A percentile compares a stretch with the other conserved stretches of the same genome.
Evolutionary conservation across 352 stramenopile genomes (phyloP).

Genomic region (Peronospora farinosa): DNA sequence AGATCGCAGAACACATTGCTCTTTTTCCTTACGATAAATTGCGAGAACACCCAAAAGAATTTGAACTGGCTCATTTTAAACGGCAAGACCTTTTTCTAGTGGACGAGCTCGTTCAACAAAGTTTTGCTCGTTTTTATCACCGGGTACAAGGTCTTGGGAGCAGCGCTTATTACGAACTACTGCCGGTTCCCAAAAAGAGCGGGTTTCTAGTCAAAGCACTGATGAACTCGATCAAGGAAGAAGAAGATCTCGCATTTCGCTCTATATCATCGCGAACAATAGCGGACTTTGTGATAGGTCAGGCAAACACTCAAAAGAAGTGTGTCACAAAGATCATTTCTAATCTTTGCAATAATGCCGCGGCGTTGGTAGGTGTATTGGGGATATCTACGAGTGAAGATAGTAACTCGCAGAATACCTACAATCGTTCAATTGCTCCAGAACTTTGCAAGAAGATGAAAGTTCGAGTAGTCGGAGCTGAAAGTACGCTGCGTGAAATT

Average conservation of each 20-base stretch:
- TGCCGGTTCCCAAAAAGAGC: conserved; percentile 55
- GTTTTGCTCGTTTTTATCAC: conserved; percentile 42
- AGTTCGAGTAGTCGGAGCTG: conserved; percentile 41
- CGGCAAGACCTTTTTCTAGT: conserved; percentile 77
- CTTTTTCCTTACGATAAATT: conserved; percentile 49
- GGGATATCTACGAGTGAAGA: conserved; percentile 6
- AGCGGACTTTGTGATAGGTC: conserved; percentile 48
- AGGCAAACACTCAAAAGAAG: conserved; percentile 50
- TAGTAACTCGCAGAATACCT: conserved; percentile 4
- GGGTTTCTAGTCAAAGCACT: conserved; percentile 73
- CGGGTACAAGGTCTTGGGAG: conserved; percentile 61
- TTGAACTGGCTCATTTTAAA: conserved; percentile 68
- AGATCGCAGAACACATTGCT: conserved; percentile 56
- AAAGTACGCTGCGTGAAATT: conserved; percentile 37
- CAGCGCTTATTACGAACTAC: conserved; percentile 46
- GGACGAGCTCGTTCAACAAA: conserved; percentile 60
- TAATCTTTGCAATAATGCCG: conserved; percentile 68
- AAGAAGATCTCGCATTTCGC: conserved; percentile 42
- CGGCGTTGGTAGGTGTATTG: conserved; percentile 29
- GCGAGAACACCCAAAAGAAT: conserved; percentile 26
- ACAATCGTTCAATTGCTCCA: conserved; percentile 4
- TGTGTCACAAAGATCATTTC: conserved; percentile 73
- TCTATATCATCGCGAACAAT: conserved; percentile 42
- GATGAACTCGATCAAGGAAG: conserved; percentile 74
- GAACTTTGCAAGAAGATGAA: conserved; percentile 30